Conservation (phyloP, 2,329 filamentous ascomycete genomes). For the Cladorrhinum sp. region DNA sequence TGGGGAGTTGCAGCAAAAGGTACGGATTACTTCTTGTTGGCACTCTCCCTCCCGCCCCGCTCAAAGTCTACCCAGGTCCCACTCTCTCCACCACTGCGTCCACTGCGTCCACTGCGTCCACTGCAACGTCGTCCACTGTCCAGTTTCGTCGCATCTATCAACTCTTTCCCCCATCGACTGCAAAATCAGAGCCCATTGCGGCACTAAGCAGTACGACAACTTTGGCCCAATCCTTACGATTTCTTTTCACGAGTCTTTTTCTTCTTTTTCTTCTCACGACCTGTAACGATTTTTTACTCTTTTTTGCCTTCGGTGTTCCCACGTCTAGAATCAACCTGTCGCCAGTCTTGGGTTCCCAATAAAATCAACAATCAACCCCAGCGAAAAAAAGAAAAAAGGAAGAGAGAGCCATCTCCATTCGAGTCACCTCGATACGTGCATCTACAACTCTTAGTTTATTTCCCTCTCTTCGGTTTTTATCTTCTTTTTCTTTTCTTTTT, state of each 20-base stretch:
- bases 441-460: constrained; percentile 1
- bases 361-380: neutral
- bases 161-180: constrained; percentile 18
- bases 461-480: neutral
- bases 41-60: constrained; percentile 4
- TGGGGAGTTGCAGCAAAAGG: too few species aligned
- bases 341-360: constrained; percentile 5
- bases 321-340: constrained; percentile 20
- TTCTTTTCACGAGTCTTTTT: constrained; percentile 1
- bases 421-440: neutral
- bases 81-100: neutral
- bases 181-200: constrained; percentile 19
- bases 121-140: neutral
- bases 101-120: neutral
- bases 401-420: neutral
- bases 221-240: constrained; percentile 11
- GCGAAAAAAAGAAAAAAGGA: neutral
- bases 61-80: neutral
- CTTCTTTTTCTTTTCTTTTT: too few species aligned
- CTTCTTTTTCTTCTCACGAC: constrained; percentile 23
- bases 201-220: constrained; percentile 18
- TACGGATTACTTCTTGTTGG: constrained; percentile 4
- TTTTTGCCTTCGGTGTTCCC: constrained; percentile 3
- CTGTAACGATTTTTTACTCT: constrained; percentile 24
- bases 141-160: constrained; percentile 12